Conservation (phyloP, 2,329 filamentous ascomycete species). For the Emmonsiellopsis sp. region DNA sequence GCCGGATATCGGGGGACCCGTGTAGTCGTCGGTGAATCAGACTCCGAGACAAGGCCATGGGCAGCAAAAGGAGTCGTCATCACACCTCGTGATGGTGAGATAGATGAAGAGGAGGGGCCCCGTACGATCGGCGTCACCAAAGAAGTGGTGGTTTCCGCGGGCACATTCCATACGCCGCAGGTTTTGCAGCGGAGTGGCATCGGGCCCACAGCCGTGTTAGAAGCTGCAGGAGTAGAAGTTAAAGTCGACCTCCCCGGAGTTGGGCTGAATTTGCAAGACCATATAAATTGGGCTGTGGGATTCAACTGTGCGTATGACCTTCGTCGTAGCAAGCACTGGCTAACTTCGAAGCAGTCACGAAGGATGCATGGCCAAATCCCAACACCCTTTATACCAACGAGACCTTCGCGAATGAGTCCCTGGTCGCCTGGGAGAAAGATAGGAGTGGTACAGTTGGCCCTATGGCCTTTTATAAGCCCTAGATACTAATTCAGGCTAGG, state of each 20-base stretch:
- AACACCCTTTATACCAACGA: constrained; percentile 12
- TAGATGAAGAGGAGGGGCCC: background rate
- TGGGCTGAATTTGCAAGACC: constrained; percentile 24
- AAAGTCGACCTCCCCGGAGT: constrained; percentile 39
- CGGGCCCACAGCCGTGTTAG: constrained; percentile 28
- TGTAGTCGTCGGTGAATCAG: constrained; percentile 7
- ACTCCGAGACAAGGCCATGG: background rate
- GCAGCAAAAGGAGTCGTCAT: background rate
- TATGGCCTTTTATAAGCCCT: background rate
- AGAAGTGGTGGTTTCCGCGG: constrained; percentile 34
- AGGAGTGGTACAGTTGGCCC: constrained; percentile 30
- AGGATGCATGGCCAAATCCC: constrained; percentile 30
- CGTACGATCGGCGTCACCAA: background rate
- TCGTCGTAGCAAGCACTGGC: constrained; percentile 34
- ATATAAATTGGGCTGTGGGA: constrained; percentile 31
- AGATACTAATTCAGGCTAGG: background rate
- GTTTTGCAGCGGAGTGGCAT: constrained; percentile 42
- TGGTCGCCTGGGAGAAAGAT: constrained; percentile 34
- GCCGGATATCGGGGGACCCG: constrained; percentile 8
- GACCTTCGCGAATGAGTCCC: background rate
- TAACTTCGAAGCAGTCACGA: constrained; percentile 23
- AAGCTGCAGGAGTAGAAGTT: constrained; percentile 27
- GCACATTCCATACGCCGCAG: constrained; percentile 31
- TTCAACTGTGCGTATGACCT: background rate
- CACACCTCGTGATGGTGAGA: background rate